Conservation (phyloP, 164 flowering plant species). For the Houttuynia cordata region DNA sequence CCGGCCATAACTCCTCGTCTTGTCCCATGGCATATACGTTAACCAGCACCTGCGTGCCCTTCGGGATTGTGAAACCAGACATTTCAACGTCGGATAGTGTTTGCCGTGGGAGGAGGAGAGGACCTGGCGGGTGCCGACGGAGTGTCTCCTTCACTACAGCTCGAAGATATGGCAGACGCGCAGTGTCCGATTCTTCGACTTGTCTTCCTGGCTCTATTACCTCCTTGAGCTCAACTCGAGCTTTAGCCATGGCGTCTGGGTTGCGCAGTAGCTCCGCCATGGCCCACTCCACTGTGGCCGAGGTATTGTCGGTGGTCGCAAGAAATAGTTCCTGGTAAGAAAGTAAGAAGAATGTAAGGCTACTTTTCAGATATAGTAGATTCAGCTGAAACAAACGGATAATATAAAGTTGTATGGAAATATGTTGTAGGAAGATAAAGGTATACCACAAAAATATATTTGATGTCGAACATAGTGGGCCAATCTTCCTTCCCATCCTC, state of each 20-base stretch:
- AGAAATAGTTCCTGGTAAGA: constrained; percentile 20
- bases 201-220: constrained; percentile 23
- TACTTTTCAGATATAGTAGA: too few relatives aligned
- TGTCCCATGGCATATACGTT: constrained; percentile 56
- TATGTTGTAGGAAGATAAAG: too few relatives aligned
- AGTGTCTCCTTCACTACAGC: constrained; percentile 49
- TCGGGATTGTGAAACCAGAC: constrained; percentile 37
- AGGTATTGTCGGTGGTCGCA: constrained; percentile 48
- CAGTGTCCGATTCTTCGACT: constrained; percentile 34
- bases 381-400: too few relatives aligned
- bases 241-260: constrained; percentile 23
- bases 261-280: constrained; percentile 48
- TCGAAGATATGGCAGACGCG: constrained; percentile 32
- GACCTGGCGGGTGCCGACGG: constrained; percentile 45
- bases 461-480: not conserved
- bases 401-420: too few relatives aligned
- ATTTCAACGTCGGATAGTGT: constrained; percentile 27
- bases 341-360: too few relatives aligned
- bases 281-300: constrained; percentile 62
- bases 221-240: constrained; percentile 27
- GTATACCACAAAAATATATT: not conserved
- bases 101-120: constrained; percentile 40
- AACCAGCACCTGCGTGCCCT: constrained; percentile 37
- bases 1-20: constrained; percentile 41
- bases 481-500: not conserved